Base-by-base conservation (phyloP, 371 early-diverging fungal genomes). In the Lichtheimia ramosa region DNA sequence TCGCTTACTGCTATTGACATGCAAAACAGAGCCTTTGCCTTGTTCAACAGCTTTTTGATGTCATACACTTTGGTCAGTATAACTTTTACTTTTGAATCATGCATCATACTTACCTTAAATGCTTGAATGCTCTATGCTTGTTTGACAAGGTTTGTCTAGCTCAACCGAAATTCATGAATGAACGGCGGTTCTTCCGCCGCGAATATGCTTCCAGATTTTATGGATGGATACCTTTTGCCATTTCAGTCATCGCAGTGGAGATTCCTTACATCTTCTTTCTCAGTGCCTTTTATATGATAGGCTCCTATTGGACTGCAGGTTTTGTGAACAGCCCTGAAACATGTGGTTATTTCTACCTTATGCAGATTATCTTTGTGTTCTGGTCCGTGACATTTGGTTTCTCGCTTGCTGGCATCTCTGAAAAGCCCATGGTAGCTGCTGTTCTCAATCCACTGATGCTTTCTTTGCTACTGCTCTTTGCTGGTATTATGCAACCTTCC, bases 391-490 rank as follows among this genome's bases (percentile, higher is more conserved):
- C 85, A 15, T 74, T 86, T 52, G 86, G 90, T 21, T 82, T 78
- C 56, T 79, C 76, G 3, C 70, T 88, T 2, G 86, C 88, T 1
- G 73, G 85, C 0, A 60, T 89, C 51, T 42, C 56, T 4, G 43
- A 41, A 43, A 43, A 41, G 4, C 43, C 42, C 12, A n/a, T 55
- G 3, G 18, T 55, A 24, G 56, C 56, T 4, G 40, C 88, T 13
- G 74, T 92, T 39, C 58, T 91, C 59, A 86, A 88, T 48, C 90
- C 92, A 5, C 83, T 92, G 60, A 80, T 90, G 51, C 83, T 87
- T 27, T 81, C 89, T 0, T 74, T 89, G 48, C 74, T 91, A 62
- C 80, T 84, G 58, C 65, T 92, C 59, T 90, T 89, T 73, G 83
- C 84, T 43, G 92, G 92, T 74, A 74, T 90, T 34, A 82, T 90